Base-by-base conservation (phyloP, 768 basidiomycete genomes). In the Trametes gibbosa region DNA sequence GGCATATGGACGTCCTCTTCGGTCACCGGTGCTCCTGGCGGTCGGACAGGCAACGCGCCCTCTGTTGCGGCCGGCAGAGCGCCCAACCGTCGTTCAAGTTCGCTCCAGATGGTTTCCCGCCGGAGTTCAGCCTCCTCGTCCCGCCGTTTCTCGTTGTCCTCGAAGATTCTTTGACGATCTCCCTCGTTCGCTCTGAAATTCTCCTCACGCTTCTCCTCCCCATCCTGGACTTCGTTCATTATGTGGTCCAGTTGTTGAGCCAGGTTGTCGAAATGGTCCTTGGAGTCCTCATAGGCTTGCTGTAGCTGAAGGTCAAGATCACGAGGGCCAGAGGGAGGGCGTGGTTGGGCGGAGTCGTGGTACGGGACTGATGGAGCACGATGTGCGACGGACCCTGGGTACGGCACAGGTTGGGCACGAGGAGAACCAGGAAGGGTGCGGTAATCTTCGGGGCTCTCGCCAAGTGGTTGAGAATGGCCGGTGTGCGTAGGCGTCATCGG, bases 121-220 rank as follows among this genome's bases (percentile, higher is more conserved):
- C 79, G 77, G 46, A 82, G 74, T 53, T 74, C 72, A 12, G 83
- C 74, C 66, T 89, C 87, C 23, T 76, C 70, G 21, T 82, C 82
- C 39, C 90, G 77, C 43, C 82, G 77, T 3, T 73, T 78, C 66
- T 92, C 85, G 40, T 75, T 76, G 1, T 86, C 84, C 29, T 77
- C 66, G 69, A 90, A 90, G 1, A 84, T 69, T 8, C 74, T 80
- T 19, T 88, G 78, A 7, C 89, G 76, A 50, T 82, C 84, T 12
- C 86, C 83, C 70, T 92, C 90, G 58, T 82, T 80, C 1, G 74
- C 73, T 17, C 81, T 79, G 72, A 89, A 91, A 29, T 85, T 82
- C 8, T 69, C 70, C 56, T 92, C 89, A 10, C 90, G 81, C 46
- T 75, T 75, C 24, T 82, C 79, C 65, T 92, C 90, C 0, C 81